These are phyloP conservation scores for Coelastrella sp. DNA, from an alignment of 139 green algal species.

Conservation along the genomic window DNA sequence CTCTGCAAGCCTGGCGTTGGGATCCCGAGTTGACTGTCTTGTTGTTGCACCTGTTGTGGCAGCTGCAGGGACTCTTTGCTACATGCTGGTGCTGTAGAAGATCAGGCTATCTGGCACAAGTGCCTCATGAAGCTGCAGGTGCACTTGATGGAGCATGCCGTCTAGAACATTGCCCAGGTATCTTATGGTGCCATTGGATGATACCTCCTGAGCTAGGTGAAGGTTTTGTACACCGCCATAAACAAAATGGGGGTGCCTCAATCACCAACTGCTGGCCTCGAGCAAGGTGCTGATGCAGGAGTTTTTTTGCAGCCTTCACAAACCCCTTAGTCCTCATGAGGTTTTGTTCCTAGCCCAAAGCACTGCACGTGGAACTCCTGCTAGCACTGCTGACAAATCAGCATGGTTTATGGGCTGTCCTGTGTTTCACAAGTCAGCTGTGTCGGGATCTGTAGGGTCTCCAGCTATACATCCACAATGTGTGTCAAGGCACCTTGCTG, in stretches of 20 bases:
- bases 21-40: too few species aligned
- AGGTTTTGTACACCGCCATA: neutral
- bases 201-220: neutral
- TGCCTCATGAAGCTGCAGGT: neutral
- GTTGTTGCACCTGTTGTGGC: neutral
- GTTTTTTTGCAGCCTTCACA: neutral
- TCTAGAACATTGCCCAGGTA: neutral
- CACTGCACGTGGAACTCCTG: neutral
- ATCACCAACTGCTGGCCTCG: neutral
- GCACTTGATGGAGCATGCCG: neutral
- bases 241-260: neutral
- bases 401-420: constrained; percentile 6
- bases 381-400: neutral
- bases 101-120: neutral
- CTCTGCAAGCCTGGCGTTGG: too few species aligned
- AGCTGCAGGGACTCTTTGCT: neutral
- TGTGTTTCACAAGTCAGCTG: neutral
- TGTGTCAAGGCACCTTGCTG: too few species aligned
- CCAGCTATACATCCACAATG: neutral
- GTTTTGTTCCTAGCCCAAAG: neutral
- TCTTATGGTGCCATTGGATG: neutral
- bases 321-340: neutral
- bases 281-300: neutral
- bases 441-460: neutral
- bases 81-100: neutral